Percentiles rank a stretch among this genome's conserved stretches.
phyloP scores from a whole-genome alignment of 257 asterid genomes.

The Ocimum tenuiflorum region DNA sequence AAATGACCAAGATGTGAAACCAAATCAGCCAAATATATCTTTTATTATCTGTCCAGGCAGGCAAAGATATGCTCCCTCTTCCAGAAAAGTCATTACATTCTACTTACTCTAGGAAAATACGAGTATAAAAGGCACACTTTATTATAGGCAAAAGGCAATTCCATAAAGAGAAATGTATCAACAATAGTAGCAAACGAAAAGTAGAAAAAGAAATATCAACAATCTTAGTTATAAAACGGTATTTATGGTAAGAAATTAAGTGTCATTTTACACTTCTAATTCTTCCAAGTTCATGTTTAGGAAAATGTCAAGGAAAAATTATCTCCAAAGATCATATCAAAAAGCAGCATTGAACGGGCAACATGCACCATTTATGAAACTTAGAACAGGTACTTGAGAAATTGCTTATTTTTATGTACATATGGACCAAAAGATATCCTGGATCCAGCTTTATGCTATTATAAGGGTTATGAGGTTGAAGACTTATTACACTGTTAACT shows the following conservation, averaged over 20 bases:
- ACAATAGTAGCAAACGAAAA: not conserved
- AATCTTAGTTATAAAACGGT: not conserved
- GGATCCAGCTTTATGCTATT: not conserved
- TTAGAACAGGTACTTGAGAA: not conserved
- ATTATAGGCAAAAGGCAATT: not conserved
- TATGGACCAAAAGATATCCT: not conserved
- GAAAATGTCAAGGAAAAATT: not conserved
- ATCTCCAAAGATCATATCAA: not conserved
- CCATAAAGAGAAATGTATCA: not conserved
- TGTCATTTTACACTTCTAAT: not conserved
- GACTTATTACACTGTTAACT: not conserved
- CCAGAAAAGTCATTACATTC: not conserved
- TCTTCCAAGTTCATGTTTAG: not conserved
- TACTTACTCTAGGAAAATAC: not conserved
- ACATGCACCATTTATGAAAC: not conserved
- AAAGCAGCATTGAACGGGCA: not conserved
- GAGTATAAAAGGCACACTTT: not conserved
- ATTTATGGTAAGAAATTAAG: not conserved
- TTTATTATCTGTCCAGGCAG: conserved; percentile 4
- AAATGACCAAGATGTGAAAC: not conserved
- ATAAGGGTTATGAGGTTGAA: not conserved
- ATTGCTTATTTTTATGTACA: not conserved
- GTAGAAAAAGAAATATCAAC: not conserved
- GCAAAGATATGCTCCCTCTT: not conserved
- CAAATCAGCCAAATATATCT: not conserved